Percentiles rank a stretch among this genome's conserved stretches.
Conservation (phyloP, 2,329 filamentous ascomycete genomes). For the Lasiodiplodia hormozganensis region DNA sequence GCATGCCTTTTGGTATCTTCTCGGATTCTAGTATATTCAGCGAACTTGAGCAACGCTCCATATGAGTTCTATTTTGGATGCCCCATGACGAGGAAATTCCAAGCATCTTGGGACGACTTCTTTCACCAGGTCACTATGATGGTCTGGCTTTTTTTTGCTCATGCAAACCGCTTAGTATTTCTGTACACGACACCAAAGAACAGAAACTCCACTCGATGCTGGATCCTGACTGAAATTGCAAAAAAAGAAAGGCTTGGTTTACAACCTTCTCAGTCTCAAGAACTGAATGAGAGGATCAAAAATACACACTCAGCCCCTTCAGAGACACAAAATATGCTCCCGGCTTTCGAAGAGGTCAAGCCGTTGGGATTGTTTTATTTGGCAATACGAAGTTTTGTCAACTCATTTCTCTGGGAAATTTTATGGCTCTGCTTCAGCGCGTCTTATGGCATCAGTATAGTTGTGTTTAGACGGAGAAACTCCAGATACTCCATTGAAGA, state of each 20-base stretch:
- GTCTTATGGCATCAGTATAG: neutral
- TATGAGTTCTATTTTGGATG: neutral
- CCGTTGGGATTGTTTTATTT: too few relatives aligned
- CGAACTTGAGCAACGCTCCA: neutral
- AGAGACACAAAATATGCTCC: too few relatives aligned
- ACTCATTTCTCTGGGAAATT: neutral
- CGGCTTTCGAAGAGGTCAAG: too few relatives aligned
- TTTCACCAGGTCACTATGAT: too few relatives aligned
- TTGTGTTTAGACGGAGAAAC: too few relatives aligned
- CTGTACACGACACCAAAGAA: neutral
- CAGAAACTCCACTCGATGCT: neutral
- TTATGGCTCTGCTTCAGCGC: neutral
- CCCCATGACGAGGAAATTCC: neutral
- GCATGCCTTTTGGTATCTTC: neutral
- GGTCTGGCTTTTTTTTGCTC: neutral
- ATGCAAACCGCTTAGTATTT: neutral
- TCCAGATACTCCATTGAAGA: too few relatives aligned
- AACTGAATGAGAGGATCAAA: too few relatives aligned
- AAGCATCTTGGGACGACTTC: too few relatives aligned
- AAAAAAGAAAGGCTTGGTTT: too few relatives aligned
- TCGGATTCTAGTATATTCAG: neutral
- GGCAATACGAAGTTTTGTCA: neutral
- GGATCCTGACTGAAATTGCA: neutral
- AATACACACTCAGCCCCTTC: too few relatives aligned
- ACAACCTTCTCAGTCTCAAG: too few relatives aligned